phyloP scores from a whole-genome alignment of 202 grass and related monocot species.

The Saccharum hybrid region DNA sequence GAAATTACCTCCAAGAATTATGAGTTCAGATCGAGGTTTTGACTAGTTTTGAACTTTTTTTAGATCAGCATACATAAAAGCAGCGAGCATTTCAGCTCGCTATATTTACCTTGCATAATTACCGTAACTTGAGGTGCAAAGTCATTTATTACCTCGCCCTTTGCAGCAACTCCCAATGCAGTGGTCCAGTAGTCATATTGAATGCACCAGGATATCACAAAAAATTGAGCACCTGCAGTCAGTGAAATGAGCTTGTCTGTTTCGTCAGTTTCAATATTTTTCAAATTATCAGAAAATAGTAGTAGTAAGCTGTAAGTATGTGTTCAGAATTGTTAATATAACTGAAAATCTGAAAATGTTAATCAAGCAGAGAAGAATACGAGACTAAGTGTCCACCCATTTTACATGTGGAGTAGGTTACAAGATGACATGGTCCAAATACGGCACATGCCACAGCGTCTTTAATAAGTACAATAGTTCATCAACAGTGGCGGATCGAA shows the following conservation, averaged over 20 bases:
- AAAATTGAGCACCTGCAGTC: conserved; percentile 85
- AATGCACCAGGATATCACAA: conserved; percentile 96
- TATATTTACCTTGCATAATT: background rate
- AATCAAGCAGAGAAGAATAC: too few species aligned
- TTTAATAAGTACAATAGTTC: too few species aligned
- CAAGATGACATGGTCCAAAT: too few species aligned
- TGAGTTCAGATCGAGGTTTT: background rate
- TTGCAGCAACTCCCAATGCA: conserved; percentile 98
- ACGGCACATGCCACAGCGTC: too few species aligned
- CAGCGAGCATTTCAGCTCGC: background rate
- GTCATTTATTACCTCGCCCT: conserved; percentile 71
- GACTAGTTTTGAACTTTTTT: background rate
- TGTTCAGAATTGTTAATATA: too few species aligned
- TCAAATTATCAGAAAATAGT: background rate
- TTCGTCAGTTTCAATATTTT: conserved; percentile 13
- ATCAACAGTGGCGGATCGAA: too few species aligned
- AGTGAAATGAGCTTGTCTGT: conserved; percentile 24
- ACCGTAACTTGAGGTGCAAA: conserved; percentile 27
- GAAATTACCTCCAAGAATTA: background rate
- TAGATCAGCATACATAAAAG: background rate
- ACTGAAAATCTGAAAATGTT: too few species aligned
- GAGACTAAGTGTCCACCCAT: too few species aligned
- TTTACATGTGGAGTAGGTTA: too few species aligned
- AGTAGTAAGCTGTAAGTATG: background rate
- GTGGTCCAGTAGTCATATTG: conserved; percentile 97